Base-by-base conservation (phyloP, 2,329 filamentous ascomycete genomes). In the Nemania diffusa region DNA sequence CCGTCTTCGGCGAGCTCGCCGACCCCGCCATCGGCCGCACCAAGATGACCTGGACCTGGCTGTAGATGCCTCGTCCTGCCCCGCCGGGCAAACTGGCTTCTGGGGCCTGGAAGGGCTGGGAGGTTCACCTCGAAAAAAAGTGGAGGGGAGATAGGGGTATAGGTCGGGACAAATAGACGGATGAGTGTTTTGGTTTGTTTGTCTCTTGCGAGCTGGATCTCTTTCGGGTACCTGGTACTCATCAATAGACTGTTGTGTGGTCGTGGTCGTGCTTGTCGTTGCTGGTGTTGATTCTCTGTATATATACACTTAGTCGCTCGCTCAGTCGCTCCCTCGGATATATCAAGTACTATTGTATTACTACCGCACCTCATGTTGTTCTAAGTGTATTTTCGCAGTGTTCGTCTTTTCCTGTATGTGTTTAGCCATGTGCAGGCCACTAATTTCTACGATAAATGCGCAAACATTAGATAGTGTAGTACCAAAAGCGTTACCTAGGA, bases 41-140 rank as follows among this genome's bases (percentile, higher is more conserved):
- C 32, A 17, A 60, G 62, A 63, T 71, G 56, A 61, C 61, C 34
- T 71, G 69, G 69, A 52, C 51, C 51, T 71, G 65, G 65, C 1
- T 64, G 3, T 68, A 69, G 63, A 48, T 46, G 6, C 1, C 27
- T 20, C 4, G 5, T 15, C 17, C 7, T 26, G 3, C 11, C 34
- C 53, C 40, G 4, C 8, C 27, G 20, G 20, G n/a, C 20, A 13
- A 15, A 5, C 15, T 40, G 32, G 32, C 5, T 34, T 5, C n/a
- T 46, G 20, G 44, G 44, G 11, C 15, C 22, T 4, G 20, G n/a
- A n/a, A n/a, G n/a, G n/a, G n/a, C n/a, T n/a, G n/a, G n/a, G 48
- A 48, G 15, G 37, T 3, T 9, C 11, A 9, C 1, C 8, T n/a
- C 9, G 27, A 13, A 29, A 46, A 37, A 9, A 32, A 8, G 11